Conservation (phyloP, 441 rosid genomes). For the Macaranga tanarius region DNA sequence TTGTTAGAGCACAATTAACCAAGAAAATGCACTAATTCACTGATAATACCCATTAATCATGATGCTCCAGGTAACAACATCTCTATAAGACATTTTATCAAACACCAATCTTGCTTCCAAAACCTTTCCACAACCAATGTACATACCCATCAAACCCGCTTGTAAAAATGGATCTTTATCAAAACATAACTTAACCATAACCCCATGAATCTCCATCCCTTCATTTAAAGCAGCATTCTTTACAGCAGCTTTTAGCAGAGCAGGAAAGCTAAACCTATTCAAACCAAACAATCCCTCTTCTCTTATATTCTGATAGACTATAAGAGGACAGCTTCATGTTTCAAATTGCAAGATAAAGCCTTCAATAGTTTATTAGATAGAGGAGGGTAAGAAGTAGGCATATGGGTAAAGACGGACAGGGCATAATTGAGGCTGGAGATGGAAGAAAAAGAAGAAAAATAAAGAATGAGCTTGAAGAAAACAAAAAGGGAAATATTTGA, state of each 20-base stretch:
- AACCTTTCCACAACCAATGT: slow-evolving; percentile 35
- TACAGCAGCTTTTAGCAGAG: slow-evolving; percentile 48
- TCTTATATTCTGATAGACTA: slow-evolving; percentile 38
- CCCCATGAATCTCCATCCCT: slow-evolving; percentile 63
- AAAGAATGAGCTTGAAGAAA: too few relatives aligned
- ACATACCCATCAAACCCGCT: slow-evolving; percentile 46
- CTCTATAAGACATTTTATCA: slow-evolving; percentile 57
- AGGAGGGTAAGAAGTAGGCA: slow-evolving; percentile 20
- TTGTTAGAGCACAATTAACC: too few relatives aligned
- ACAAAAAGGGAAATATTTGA: too few relatives aligned
- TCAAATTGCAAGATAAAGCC: slow-evolving; percentile 33
- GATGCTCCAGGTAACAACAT: slow-evolving; percentile 56
- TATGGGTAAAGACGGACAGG: too few relatives aligned
- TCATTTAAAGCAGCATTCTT: slow-evolving; percentile 42
- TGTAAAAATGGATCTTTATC: slow-evolving; percentile 52
- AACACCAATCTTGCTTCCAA: slow-evolving; percentile 47
- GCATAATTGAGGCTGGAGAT: too few relatives aligned
- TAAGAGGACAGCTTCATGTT: slow-evolving; percentile 33
- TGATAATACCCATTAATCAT: slow-evolving; percentile 54
- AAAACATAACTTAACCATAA: slow-evolving; percentile 41
- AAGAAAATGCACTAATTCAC: not conserved
- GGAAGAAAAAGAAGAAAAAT: too few relatives aligned
- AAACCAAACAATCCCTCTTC: too few relatives aligned
- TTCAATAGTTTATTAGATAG: slow-evolving; percentile 41
- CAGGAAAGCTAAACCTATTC: slow-evolving; percentile 54